Evolutionary conservation across 179 eudicot species (phyloP).

Genomic region (Spergularia azorica): DNA sequence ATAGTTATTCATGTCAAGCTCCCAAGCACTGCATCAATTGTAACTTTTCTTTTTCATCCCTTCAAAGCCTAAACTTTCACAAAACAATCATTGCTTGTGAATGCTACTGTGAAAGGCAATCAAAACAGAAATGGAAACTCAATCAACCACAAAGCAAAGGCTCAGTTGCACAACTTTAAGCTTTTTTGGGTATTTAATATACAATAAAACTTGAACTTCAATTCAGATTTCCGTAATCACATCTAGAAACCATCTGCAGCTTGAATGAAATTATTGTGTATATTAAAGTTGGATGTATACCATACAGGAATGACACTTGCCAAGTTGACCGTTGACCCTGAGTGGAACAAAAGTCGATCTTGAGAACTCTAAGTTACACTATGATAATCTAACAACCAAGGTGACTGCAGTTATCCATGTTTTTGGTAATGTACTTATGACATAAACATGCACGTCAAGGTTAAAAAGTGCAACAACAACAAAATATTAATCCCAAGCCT

Average conservation of each 20-base stretch:
- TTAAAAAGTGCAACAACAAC: too few relatives aligned
- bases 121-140: neutral
- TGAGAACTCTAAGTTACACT: too few relatives aligned
- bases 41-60: neutral
- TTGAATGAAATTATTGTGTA: neutral
- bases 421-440: too few relatives aligned
- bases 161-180: neutral
- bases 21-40: neutral
- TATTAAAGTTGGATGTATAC: too few relatives aligned
- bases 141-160: neutral
- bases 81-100: neutral
- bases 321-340: neutral
- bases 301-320: too few relatives aligned
- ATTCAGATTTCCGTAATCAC: neutral
- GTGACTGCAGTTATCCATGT: too few relatives aligned
- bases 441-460: too few relatives aligned
- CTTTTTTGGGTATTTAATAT: neutral
- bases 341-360: too few relatives aligned
- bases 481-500: too few relatives aligned
- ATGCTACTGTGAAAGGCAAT: slow-evolving; percentile 9
- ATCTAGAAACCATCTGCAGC: neutral
- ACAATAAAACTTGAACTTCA: neutral
- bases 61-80: neutral
- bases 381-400: too few relatives aligned
- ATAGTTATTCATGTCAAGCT: neutral